Conservation (phyloP, 2,329 filamentous ascomycete species). For the Cladosporium phlei region DNA sequence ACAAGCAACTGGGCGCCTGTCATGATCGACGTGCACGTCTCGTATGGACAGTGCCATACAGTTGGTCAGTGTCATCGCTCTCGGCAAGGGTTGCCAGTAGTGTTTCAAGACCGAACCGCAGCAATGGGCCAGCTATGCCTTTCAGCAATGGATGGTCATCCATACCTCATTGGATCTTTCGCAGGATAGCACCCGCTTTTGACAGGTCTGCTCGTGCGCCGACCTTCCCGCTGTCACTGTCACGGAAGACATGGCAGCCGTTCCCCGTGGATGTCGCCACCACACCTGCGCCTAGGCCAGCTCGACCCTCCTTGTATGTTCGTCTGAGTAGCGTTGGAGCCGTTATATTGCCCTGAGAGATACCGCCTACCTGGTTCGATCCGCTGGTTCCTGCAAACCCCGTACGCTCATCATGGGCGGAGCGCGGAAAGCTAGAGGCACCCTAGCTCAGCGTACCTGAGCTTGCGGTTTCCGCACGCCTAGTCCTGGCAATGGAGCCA, state of each 20-base stretch:
- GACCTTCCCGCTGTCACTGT: conserved; percentile 11
- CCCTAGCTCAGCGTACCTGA: not conserved
- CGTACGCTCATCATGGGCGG: not conserved
- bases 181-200: conserved; percentile 1
- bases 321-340: not conserved
- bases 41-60: no score
- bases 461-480: not conserved
- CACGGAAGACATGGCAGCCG: not conserved
- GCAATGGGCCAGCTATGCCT: not conserved
- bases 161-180: not conserved
- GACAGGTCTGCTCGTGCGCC: conserved; percentile 5
- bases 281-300: not conserved
- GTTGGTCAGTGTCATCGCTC: no score
- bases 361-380: conserved; percentile 1
- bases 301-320: not conserved
- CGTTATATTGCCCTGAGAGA: not conserved
- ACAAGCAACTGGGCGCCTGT: no score
- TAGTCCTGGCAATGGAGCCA: not conserved
- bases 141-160: not conserved
- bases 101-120: no score
- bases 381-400: not conserved
- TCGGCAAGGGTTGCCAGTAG: no score
- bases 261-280: conserved; percentile 3
- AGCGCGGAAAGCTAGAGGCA: not conserved
- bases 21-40: no score